phyloP scores from a whole-genome alignment of 768 basidiomycete genomes.

The Tubosaeta brunneosetosa region DNA sequence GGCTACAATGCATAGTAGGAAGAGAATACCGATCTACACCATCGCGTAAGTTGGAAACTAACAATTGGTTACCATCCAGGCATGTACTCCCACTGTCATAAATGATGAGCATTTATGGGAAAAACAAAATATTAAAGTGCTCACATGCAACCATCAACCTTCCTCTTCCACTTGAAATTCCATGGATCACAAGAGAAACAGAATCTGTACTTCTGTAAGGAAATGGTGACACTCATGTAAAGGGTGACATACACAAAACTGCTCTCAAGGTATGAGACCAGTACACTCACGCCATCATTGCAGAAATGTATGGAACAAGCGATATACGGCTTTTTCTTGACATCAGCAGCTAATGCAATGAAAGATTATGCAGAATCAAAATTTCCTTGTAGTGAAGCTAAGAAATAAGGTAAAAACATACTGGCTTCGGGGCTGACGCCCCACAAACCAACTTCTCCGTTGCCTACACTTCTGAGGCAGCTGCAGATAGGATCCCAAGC shows the following conservation, averaged over 20 bases:
- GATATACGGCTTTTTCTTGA: neutral
- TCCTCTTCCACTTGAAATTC: constrained; percentile 9
- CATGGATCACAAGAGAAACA: constrained; percentile 1
- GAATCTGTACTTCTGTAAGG: neutral
- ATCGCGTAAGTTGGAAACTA: constrained; percentile 6
- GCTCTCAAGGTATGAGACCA: neutral
- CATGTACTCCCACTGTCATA: neutral
- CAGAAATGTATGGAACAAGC: neutral
- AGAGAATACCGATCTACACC: constrained; percentile 4
- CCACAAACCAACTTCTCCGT: neutral
- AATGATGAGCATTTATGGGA: no score
- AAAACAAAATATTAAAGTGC: neutral
- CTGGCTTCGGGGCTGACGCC: neutral
- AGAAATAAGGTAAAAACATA: neutral
- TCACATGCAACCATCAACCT: neutral
- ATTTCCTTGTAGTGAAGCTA: no score
- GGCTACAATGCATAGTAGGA: neutral
- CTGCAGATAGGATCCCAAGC: neutral
- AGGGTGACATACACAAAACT: neutral
- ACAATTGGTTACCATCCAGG: constrained; percentile 1
- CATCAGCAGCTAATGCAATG: neutral
- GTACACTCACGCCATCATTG: neutral
- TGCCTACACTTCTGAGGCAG: neutral
- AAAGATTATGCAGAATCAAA: neutral
- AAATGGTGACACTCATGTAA: neutral